phyloP scores from a whole-genome alignment of 2,329 filamentous ascomycete species.

The Aspergillus proliferans region DNA sequence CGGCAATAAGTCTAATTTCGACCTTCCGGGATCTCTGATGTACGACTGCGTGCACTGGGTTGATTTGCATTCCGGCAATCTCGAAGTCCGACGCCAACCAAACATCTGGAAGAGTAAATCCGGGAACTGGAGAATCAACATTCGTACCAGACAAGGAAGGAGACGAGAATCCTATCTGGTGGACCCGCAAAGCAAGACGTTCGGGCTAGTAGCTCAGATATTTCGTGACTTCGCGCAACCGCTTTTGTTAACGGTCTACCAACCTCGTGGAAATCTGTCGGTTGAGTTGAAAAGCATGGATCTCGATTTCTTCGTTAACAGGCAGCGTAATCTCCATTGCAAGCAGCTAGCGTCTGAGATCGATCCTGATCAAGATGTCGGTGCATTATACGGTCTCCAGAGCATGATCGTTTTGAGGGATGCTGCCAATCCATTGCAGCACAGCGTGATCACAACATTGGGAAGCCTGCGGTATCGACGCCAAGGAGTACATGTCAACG shows the following conservation, averaged over 20 bases:
- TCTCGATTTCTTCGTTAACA: slow-evolving; percentile 50
- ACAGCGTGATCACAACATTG: slow-evolving; percentile 51
- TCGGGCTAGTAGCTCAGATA: slow-evolving; percentile 34
- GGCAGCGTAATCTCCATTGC: slow-evolving; percentile 38
- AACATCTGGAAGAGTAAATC: slow-evolving; percentile 35
- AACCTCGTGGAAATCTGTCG: slow-evolving; percentile 33
- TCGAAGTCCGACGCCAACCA: slow-evolving; percentile 49
- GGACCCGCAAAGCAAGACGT: slow-evolving; percentile 43
- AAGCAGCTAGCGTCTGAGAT: slow-evolving; percentile 48
- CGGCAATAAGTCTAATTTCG: not conserved
- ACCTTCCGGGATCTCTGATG: not conserved
- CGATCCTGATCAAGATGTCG: slow-evolving; percentile 53
- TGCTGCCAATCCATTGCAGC: slow-evolving; percentile 31
- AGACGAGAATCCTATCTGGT: slow-evolving; percentile 36
- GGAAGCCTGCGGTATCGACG: slow-evolving; percentile 30
- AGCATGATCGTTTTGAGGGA: slow-evolving; percentile 55
- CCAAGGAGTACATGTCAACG: slow-evolving; percentile 38
- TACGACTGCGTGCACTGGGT: not conserved
- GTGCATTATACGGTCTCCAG: slow-evolving; percentile 54
- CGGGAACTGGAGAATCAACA: slow-evolving; percentile 38
- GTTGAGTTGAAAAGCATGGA: slow-evolving; percentile 51
- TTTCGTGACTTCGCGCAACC: slow-evolving; percentile 48
- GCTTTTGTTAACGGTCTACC: slow-evolving; percentile 41
- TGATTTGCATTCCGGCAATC: slow-evolving; percentile 27
- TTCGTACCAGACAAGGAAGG: slow-evolving; percentile 17